phyloP scores from a whole-genome alignment of 2,329 filamentous ascomycete genomes.

The Byssoonygena ceratinophila region DNA sequence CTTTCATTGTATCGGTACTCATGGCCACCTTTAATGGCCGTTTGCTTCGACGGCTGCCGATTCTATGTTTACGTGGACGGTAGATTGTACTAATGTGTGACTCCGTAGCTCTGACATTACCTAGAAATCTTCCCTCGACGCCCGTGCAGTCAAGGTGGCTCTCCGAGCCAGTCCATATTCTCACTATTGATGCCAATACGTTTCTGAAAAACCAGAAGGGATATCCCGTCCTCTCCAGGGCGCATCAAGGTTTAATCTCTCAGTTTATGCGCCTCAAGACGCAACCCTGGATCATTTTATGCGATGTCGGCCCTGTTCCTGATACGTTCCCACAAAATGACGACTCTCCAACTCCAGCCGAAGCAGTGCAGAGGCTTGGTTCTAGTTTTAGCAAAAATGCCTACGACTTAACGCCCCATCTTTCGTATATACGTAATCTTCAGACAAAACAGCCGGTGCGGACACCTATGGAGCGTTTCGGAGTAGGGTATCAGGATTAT shows the following conservation, averaged over 20 bases:
- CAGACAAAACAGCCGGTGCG: slow-evolving; percentile 67
- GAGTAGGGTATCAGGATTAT: slow-evolving; percentile 77
- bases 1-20: background rate
- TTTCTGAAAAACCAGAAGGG: slow-evolving; percentile 51
- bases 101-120: slow-evolving; percentile 45
- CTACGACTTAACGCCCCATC: slow-evolving; percentile 52
- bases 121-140: slow-evolving; percentile 48
- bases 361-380: slow-evolving; percentile 45
- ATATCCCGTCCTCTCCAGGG: slow-evolving; percentile 48
- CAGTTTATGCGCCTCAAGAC: slow-evolving; percentile 48
- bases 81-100: slow-evolving; percentile 18
- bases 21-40: background rate
- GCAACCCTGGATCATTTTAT: slow-evolving; percentile 51
- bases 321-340: slow-evolving; percentile 18
- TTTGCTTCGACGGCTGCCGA: background rate
- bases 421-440: slow-evolving; percentile 74
- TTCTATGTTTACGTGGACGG: background rate
- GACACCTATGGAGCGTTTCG: slow-evolving; percentile 54
- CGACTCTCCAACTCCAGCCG: slow-evolving; percentile 52
- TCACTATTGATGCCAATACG: slow-evolving; percentile 43
- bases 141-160: slow-evolving; percentile 51
- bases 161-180: slow-evolving; percentile 50
- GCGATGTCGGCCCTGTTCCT: slow-evolving; percentile 47
- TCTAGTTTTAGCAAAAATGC: slow-evolving; percentile 38
- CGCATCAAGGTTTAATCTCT: slow-evolving; percentile 48